Conservation (phyloP, 2,329 filamentous ascomycete genomes). For the Hymenotorrendiella dingleyae region DNA sequence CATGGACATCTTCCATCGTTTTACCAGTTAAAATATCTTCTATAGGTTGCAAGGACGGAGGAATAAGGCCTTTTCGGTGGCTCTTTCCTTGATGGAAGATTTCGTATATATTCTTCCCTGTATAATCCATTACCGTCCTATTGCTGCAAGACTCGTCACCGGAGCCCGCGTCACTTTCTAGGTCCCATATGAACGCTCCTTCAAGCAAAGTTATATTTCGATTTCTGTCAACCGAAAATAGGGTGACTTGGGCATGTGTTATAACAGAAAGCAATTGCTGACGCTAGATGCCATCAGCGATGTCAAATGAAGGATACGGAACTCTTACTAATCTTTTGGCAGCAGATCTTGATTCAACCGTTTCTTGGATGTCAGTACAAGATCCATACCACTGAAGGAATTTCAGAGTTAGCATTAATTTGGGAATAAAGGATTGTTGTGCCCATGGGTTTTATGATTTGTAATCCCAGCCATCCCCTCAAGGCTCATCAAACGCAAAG, state of each 20-base stretch:
- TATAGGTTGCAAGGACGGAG: conserved; percentile 49
- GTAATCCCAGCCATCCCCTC: too few species aligned
- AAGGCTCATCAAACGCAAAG: too few species aligned
- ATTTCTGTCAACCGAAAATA: conserved; percentile 65
- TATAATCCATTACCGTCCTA: conserved; percentile 27
- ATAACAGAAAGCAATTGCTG: conserved; percentile 69
- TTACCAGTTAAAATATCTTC: conserved; percentile 59
- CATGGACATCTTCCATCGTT: conserved; percentile 53
- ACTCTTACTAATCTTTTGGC: conserved; percentile 50
- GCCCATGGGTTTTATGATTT: too few species aligned
- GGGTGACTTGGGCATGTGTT: conserved; percentile 66
- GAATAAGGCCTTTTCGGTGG: conserved; percentile 26
- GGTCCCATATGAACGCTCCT: conserved; percentile 54
- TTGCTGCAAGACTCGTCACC: conserved; percentile 31
- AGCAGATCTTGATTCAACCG: conserved; percentile 60
- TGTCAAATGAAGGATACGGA: not conserved
- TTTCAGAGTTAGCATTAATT: too few species aligned
- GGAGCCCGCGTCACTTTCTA: conserved; percentile 25
- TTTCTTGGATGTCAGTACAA: conserved; percentile 73
- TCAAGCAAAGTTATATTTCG: conserved; percentile 63
- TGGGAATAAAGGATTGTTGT: too few species aligned
- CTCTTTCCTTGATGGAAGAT: conserved; percentile 44
- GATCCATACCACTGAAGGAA: conserved; percentile 81
- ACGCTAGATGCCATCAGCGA: conserved; percentile 26
- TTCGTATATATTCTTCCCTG: conserved; percentile 59